Evolutionary conservation across 306 rosid genomes (phyloP), one percentile per base, ranked within the genome.

Genomic region (Cicer chorassanicum): DNA sequence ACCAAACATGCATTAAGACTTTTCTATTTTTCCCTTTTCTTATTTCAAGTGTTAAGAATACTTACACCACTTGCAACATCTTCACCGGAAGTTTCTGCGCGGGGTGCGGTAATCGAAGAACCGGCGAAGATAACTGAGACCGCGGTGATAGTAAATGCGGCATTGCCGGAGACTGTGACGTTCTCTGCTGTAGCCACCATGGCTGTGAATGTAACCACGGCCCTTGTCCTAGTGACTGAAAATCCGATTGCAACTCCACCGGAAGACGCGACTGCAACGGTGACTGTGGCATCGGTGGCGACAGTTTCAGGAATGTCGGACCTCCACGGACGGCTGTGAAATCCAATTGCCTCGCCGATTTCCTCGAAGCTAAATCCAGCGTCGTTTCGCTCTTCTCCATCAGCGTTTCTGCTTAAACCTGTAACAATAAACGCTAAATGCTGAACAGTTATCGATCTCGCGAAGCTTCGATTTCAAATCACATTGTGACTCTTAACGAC

Each of bases 281-380:
- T 8, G 72, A 60, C 29, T 21, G 84, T 21, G 49, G 50, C 56
- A 44, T 8, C 43, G 39, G 75, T 11, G 53, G 66, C 39, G 59
- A 36, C 1, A 65, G 70, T 50, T 64, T 75, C 21, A 66, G 29
- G 36, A 66, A 44, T 2, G 55, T 59, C 69, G 66, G 42, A 67
- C 70, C 69, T 44, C 80, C 67, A 11, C 54, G 12, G 9, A 55
- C 55, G 74, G 84, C 78, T 1, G 85, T 40, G 76, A 91, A 91
- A 84, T 91, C 89, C 80, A 91, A 81, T 64, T 89, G 90, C 80
- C 95, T 82, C 16, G 74, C 90, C 73, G 81, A 79, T 83, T 84
- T 89, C 68, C 78, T 50, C 13, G 86, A 75, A 61, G 80, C 81
- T 15, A 66, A 79, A 73, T 84, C 72, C 10, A 87, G 65, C 72